A percentile compares a stretch with the other conserved stretches of the same genome.
phyloP scores from a whole-genome alignment of 1,139 yeast species.

The Scheffersomyces parashehatae region DNA sequence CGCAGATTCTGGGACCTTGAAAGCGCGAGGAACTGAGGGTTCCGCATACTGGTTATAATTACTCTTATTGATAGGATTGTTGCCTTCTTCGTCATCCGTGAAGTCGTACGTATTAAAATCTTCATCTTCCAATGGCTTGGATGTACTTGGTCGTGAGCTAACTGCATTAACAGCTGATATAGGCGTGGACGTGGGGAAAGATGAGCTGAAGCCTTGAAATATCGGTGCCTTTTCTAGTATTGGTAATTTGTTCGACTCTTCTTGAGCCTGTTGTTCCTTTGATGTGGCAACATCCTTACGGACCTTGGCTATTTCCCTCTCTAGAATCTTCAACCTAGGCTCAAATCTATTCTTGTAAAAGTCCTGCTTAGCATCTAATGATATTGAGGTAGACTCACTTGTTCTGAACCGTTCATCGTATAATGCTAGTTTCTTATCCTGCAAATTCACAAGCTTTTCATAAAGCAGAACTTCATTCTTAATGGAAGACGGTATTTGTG shows the following conservation, averaged over 20 bases:
- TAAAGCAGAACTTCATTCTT: neutral
- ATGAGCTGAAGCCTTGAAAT: neutral
- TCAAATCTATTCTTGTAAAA: conserved; percentile 14
- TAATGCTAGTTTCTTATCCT: conserved; percentile 12
- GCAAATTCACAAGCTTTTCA: conserved; percentile 8
- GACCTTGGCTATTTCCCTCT: conserved; percentile 2
- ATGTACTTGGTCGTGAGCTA: neutral
- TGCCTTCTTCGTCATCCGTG: conserved; percentile 6
- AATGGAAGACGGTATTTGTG: neutral
- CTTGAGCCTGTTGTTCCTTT: neutral
- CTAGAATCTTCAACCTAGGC: conserved; percentile 12
- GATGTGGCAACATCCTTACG: conserved; percentile 1
- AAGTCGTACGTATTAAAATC: conserved; percentile 9
- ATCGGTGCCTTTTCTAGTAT: too few relatives aligned
- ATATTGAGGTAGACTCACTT: conserved; percentile 19
- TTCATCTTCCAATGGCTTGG: neutral
- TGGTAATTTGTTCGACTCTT: neutral
- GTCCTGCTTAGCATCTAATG: conserved; percentile 18
- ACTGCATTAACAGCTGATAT: neutral
- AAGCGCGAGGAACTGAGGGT: neutral
- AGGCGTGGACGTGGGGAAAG: neutral
- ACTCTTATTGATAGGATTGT: too few relatives aligned
- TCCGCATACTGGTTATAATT: neutral
- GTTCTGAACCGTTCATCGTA: conserved; percentile 12
- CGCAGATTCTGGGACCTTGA: conserved; percentile 6